Base-by-base conservation (phyloP, 768 basidiomycete species). In the Suillus americanus region DNA sequence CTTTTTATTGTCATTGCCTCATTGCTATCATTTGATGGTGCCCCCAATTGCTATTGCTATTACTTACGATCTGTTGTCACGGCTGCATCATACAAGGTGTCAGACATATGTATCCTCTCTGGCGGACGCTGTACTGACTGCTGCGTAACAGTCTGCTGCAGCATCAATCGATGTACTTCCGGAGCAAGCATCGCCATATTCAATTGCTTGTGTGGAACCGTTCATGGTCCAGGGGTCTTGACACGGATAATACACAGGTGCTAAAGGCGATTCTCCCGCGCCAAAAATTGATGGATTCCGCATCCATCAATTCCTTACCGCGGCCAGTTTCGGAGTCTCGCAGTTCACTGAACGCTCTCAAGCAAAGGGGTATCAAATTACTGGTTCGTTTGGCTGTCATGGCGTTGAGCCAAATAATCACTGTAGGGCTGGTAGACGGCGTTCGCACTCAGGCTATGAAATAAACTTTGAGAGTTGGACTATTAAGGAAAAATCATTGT, bases 351-450 rank as follows among this genome's bases (percentile, higher is more conserved):
- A 48, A 7, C 14, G 14, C 16, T 16, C 50, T 51, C 25, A 51
- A 18, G 25, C 25, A 3, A 51, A 25, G 14, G 14, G 13, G 28
- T 8, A 0, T 77, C 85, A 23, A 98, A 97, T 76, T 97, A 85
- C 78, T 99, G 96, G 97, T 95, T 63, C 62, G 82, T 65, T 38
- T 56, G 7, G 3, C 37, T 23, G 2, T 38, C 20, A 5, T 43
- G 30, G 20, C 56, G 5, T 8, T 5, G 28, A 23, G 57, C 60
- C n/a, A 10, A 37, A 13, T 16, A 53, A 40, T 23, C 46, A 62
- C 40, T 65, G 4, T 55, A 97, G 96, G 95, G 90, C 95, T 35
- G 97, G 96, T 41, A 83, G 95, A 73, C 98, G 96, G 96, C 86
- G 96, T 46, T 95, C 95, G 5, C 84, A 89, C 67, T n/a, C n/a